Base-by-base conservation (phyloP, 78 protist genomes). In the Chrysochromulina parva region DNA sequence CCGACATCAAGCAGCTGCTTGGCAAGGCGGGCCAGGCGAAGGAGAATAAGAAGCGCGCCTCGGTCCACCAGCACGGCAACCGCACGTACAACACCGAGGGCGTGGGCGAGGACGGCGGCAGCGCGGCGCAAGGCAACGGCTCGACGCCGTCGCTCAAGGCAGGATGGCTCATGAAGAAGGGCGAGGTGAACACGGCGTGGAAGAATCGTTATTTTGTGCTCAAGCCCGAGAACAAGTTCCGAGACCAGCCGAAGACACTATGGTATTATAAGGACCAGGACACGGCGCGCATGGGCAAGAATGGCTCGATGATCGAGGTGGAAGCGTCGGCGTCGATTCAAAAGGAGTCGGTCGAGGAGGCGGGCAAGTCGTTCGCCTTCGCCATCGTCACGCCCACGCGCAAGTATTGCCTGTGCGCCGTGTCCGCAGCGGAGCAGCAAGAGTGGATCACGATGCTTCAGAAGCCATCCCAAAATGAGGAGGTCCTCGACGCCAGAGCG, bases 161-260 rank as follows among this genome's bases (percentile, higher is more conserved):
- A 3, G 76, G 76, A 2, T 67, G 76, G 76, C 76, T 67, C 47
- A 48, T 1, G 48, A 67, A 67, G 76, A 28, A 48, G 9, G 76
- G 76, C 76, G 76, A 67, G 76, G 50, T 67, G 50, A 67, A 67
- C 76, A 22, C 76, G 3, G 76, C 76, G 50, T 67, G 76, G 76
- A 67, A 67, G 76, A 67, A 67, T 22, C 28, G 76, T 16, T 67
- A 67, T 48, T 67, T 67, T n/a, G 76, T 67, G 47, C 26, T 65
- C 16, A 65, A 9, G 71, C 62, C 62, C 22, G 62, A 58, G 67
- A 5, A 16, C 67, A 5, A 60, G 26, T 6, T 60, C 26, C 67
- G 38, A 38, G 38, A 38, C 38, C 62, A 58, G 13, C 24, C 28
- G 1, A 67, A 67, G 48, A 10, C 11, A 14, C 76, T 67, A 16